Evolutionary conservation across 768 basidiomycete species (phyloP).

Genomic region (Hygrophoropsis aurantiaca): DNA sequence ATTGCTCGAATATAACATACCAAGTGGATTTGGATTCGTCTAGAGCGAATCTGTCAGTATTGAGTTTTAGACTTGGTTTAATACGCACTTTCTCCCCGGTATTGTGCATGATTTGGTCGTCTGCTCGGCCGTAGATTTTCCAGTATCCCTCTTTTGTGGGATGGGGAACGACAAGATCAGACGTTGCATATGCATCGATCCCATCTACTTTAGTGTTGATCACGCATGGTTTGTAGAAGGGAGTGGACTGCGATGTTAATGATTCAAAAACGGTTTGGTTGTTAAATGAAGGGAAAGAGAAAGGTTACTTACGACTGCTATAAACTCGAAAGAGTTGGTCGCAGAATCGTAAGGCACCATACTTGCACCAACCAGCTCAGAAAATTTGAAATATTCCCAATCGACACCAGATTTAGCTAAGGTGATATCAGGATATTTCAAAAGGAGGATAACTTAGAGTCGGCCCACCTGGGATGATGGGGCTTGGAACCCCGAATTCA

Average conservation of each 20-base stretch:
- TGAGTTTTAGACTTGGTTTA: background rate
- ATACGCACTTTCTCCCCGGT: conserved; percentile 40
- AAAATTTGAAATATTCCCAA: conserved; percentile 38
- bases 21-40: conserved; percentile 39
- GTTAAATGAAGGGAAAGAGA: background rate
- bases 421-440: background rate
- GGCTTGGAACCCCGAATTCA: conserved; percentile 15
- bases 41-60: conserved; percentile 7
- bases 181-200: conserved; percentile 39
- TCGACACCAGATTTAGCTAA: conserved; percentile 12
- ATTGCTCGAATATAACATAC: conserved; percentile 12
- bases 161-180: conserved; percentile 44
- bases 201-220: conserved; percentile 38
- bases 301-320: conserved; percentile 32
- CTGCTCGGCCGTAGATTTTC: conserved; percentile 22
- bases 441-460: background rate
- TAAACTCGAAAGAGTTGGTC: conserved; percentile 31
- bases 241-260: conserved; percentile 5
- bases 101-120: conserved; percentile 38
- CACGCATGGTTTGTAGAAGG: conserved; percentile 6
- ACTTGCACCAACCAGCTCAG: conserved; percentile 17
- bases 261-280: no score
- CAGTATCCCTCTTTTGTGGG: conserved; percentile 40
- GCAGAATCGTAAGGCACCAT: conserved; percentile 33
- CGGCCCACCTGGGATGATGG: conserved; percentile 5